Evolutionary conservation across 169 alveolate species (phyloP), one percentile per base, ranked within the genome.

Genomic region (Plasmodium vivax): DNA sequence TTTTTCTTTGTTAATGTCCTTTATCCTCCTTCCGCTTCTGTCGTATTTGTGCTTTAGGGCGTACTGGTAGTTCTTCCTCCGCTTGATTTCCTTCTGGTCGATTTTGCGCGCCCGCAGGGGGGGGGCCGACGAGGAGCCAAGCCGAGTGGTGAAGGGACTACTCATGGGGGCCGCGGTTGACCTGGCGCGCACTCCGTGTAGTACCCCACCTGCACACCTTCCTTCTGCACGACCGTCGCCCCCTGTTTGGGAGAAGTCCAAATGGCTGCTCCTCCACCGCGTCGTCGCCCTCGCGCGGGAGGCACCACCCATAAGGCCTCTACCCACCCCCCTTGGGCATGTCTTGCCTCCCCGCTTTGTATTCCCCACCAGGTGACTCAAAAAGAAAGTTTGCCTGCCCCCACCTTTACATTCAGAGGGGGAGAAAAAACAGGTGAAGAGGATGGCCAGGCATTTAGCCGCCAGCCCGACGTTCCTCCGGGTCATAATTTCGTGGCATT

Each of bases 21-120:
- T 90, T 41, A 90, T 90, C 45, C 95, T 30, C 71, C 84, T 81
- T 81, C 95, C 95, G 54, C 81, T 90, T 3, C 80, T 81, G 43
- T 90, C 95, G 81, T 45, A 90, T 92, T 58, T 90, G 83, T 90
- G 95, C 47, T 90, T 90, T 83, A 90, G 68, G 10, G 95, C 95
- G 62, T 90, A 90, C 10, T 90, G 95, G 51, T 90, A 90, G 82
- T 90, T 90, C 43, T 90, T 90, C 73, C 19, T 90, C 51, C 95
- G 71, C 75, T 90, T 90, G 45, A 90, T 51, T 90, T 90, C 84
- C 71, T 90, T 81, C 34, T 90, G 95, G 83, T 90, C 75, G 8
- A 81, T 80, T 90, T 90, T 90, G 19, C 54, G 74, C 7, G 95
- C 95, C 62, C 23, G 19, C 72, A 90, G 51, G 9, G 19, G 19